These are phyloP conservation scores for Viola odorata DNA, from an alignment of 345 rosid species.

Conservation along the genomic window DNA sequence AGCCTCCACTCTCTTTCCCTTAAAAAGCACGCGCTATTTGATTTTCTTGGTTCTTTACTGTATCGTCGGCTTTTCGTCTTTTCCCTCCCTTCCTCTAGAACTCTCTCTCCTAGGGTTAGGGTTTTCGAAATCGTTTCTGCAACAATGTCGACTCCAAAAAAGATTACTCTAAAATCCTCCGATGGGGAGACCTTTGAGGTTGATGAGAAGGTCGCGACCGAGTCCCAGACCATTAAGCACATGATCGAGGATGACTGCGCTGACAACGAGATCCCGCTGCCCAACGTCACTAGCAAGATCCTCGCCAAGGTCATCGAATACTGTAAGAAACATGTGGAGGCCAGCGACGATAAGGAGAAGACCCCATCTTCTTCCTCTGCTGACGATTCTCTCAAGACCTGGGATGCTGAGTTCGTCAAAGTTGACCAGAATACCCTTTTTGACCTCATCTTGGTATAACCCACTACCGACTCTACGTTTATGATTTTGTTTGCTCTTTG, in stretches of 20 bases:
- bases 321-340: slow-evolving; percentile 65
- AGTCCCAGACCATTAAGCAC: slow-evolving; percentile 59
- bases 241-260: slow-evolving; percentile 67
- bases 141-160: slow-evolving; percentile 23
- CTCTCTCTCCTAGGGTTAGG: neutral
- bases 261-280: slow-evolving; percentile 54
- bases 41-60: no score
- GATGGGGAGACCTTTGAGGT: slow-evolving; percentile 68
- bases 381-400: slow-evolving; percentile 36
- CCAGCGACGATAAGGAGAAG: slow-evolving; percentile 20
- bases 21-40: no score
- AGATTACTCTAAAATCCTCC: slow-evolving; percentile 42
- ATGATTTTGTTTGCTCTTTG: neutral
- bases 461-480: no score
- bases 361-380: slow-evolving; percentile 15
- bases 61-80: no score
- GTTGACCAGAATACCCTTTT: slow-evolving; percentile 46
- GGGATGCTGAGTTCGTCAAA: slow-evolving; percentile 57
- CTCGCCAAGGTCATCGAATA: slow-evolving; percentile 75
- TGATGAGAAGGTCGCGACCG: slow-evolving; percentile 54
- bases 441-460: slow-evolving; percentile 41
- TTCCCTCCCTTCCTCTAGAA: no score
- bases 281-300: slow-evolving; percentile 68
- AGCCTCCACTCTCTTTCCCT: no score
- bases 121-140: neutral